Evolutionary conservation across 2,329 filamentous ascomycete species (phyloP), one percentile per base, ranked within the genome.

Genomic region (Clonostachys solani): DNA sequence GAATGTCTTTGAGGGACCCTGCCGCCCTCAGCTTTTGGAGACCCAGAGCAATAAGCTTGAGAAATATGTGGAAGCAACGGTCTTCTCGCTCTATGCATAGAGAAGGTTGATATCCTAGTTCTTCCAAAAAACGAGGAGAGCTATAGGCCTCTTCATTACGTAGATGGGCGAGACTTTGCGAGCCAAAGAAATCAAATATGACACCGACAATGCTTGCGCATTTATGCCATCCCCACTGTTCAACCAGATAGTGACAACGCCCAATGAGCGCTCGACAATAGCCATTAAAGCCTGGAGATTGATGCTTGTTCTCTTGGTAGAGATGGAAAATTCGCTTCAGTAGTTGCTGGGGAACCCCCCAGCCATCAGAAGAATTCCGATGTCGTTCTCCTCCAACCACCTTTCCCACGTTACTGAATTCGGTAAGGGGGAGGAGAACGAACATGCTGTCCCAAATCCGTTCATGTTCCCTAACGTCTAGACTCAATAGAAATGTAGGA

Each of bases 181-280:
- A 75, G 10, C 81, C 82, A 54, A 86, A 87, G 56, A 86, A 86
- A 60, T 87, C 83, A 51, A 86, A 87, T 4, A 87, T 75, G 2
- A 75, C 69, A 2, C 82, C 80, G 33, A 86, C 67, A 13, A 86
- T 71, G 12, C 72, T 66, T 42, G 75, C 77, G 54, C 76, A 80
- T 50, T 70, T 78, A 36, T 69, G 69, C 84, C 84, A 87, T 5
- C 80, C 80, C 84, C 84, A 87, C 60, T 82, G 76, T 48, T 76
- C 68, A 42, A 85, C 77, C 10, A 86, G 71, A 56, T 78, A 78
- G 56, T 86, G 76, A 51, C 83, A 87, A 33, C 84, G 77, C 16
- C 72, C 71, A 33, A 86, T 65, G 5, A 84, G 59, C 6, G 79
- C 75, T 16, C 78, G 74, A 50, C 79, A 83, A 55, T 87, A 87